Percentiles rank a stretch among this genome's conserved stretches.
Conservation (phyloP, 345 rosid species). For the Euclidium syriacum region DNA sequence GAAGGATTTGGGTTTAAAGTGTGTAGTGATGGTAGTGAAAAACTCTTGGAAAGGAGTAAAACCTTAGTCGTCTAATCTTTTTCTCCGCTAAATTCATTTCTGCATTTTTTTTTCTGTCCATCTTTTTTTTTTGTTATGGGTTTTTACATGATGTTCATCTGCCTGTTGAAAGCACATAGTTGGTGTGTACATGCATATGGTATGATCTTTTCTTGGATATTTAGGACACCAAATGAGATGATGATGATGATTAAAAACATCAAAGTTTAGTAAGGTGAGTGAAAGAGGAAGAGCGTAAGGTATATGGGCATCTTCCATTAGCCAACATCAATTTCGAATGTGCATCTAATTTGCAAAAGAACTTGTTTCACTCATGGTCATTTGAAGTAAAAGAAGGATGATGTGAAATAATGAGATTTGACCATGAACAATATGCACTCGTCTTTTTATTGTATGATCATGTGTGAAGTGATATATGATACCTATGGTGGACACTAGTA, state of each 20-base stretch:
- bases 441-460: neutral
- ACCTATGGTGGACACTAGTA: neutral
- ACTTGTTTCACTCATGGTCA: neutral
- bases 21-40: constrained; percentile 21
- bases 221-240: constrained; percentile 15
- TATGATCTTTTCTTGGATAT: constrained; percentile 12
- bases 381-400: neutral
- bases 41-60: constrained; percentile 22
- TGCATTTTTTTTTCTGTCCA: neutral
- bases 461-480: constrained; percentile 2
- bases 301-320: neutral
- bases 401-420: neutral
- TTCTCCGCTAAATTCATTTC: constrained; percentile 10
- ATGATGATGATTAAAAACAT: neutral
- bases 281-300: neutral
- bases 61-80: constrained; percentile 13
- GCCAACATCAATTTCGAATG: constrained; percentile 3
- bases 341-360: neutral
- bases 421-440: neutral
- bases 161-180: constrained; percentile 12
- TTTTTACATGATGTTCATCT: constrained; percentile 5
- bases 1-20: constrained; percentile 22
- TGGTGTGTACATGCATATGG: constrained; percentile 26
- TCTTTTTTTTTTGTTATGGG: neutral
- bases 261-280: neutral